Conservation (phyloP, 306 rosid genomes). For the Mimosa bimucronata region DNA sequence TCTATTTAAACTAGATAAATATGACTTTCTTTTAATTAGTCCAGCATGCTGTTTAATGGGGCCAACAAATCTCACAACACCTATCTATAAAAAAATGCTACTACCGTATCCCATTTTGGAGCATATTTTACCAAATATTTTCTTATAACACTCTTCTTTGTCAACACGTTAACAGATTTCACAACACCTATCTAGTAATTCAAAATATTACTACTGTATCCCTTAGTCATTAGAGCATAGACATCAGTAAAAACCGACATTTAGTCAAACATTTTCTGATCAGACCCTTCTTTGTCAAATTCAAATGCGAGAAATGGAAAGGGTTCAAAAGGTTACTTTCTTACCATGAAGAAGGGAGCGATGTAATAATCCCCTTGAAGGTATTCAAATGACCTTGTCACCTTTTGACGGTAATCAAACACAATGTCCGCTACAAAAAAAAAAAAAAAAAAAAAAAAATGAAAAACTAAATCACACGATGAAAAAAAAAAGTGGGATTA, state of each 20-base stretch:
- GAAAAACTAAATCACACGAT: neutral
- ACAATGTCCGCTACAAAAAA: constrained; percentile 76
- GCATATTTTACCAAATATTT: too few relatives aligned
- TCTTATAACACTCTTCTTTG: too few relatives aligned
- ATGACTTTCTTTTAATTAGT: neutral
- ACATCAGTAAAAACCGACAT: neutral
- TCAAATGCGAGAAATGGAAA: neutral
- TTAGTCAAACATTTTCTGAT: neutral
- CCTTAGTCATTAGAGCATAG: neutral
- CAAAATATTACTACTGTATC: neutral
- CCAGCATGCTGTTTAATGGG: neutral
- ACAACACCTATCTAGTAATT: neutral
- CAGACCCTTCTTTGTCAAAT: neutral
- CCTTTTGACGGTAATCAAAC: constrained; percentile 95
- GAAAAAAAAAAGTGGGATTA: neutral
- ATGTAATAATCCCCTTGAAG: constrained; percentile 93
- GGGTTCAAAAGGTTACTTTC: neutral
- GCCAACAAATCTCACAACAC: neutral
- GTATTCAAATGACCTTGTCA: constrained; percentile 76
- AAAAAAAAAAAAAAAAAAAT: neutral
- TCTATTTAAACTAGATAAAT: too few relatives aligned
- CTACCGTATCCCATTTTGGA: too few relatives aligned
- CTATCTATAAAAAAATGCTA: neutral
- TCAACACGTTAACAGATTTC: neutral
- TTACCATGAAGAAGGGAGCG: constrained; percentile 93